phyloP scores from a whole-genome alignment of 2,329 filamentous ascomycete species.

The Hymenoscyphus salicellus region DNA sequence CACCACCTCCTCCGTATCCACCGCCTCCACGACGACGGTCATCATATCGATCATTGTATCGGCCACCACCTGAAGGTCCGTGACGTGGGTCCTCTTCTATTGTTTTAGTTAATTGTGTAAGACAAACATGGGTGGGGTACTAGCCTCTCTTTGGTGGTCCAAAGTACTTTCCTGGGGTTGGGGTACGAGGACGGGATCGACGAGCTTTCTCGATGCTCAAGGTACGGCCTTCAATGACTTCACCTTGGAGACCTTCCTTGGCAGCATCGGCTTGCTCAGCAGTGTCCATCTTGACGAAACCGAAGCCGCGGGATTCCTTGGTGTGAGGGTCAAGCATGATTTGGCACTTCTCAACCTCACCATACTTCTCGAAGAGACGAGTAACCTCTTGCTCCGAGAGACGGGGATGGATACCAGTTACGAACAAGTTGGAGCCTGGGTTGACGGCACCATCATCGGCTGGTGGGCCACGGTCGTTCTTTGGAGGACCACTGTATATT shows the following conservation, averaged over 20 bases:
- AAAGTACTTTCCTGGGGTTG: slow-evolving; percentile 98
- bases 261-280: slow-evolving; percentile 94
- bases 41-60: slow-evolving; percentile 37
- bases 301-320: slow-evolving; percentile 97
- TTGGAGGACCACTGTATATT: slow-evolving; percentile 46
- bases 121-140: slow-evolving; percentile 44
- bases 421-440: slow-evolving; percentile 96
- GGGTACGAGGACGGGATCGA: slow-evolving; percentile 88
- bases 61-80: slow-evolving; percentile 42
- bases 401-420: slow-evolving; percentile 94
- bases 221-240: slow-evolving; percentile 90
- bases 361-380: slow-evolving; percentile 97
- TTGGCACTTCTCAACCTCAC: slow-evolving; percentile 97
- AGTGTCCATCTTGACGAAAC: slow-evolving; percentile 98
- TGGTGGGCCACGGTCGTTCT: slow-evolving; percentile 47
- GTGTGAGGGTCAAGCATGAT: slow-evolving; percentile 99
- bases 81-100: slow-evolving; percentile 50
- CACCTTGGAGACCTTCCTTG: slow-evolving; percentile 92
- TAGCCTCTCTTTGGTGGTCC: slow-evolving; percentile 95
- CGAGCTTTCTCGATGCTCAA: slow-evolving; percentile 99
- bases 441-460: slow-evolving; percentile 80
- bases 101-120: slow-evolving; percentile 38
- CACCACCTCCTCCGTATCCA: slow-evolving; percentile 26
- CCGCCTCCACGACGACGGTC: slow-evolving; percentile 46
- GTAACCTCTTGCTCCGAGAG: slow-evolving; percentile 86